phyloP scores from a whole-genome alignment of 2,329 filamentous ascomycete genomes.

The Penicillium palitans region DNA sequence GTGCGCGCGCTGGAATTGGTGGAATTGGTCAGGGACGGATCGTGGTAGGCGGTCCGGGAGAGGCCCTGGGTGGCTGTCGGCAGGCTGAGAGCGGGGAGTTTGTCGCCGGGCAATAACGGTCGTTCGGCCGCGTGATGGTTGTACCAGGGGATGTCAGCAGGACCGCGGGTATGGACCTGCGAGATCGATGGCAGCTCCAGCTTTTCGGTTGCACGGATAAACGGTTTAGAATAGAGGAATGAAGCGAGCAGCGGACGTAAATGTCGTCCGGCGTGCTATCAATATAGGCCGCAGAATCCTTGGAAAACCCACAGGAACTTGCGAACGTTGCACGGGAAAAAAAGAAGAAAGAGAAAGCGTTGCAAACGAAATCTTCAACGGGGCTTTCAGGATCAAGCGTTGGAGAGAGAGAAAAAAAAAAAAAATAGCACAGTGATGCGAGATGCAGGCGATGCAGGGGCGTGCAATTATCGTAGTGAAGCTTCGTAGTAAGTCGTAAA shows the following conservation, averaged over 20 bases:
- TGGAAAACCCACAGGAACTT: not conserved
- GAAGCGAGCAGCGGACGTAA: conserved; percentile 27
- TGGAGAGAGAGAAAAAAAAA: not conserved
- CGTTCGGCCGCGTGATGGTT: conserved; percentile 66
- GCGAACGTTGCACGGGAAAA: conserved; percentile 13
- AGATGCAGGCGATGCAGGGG: conserved; percentile 30
- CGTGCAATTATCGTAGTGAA: conserved; percentile 25
- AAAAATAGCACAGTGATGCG: conserved; percentile 1
- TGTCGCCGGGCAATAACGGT: conserved; percentile 69
- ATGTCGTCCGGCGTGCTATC: conserved; percentile 25
- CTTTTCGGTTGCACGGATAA: conserved; percentile 68
- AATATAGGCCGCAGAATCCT: conserved; percentile 3
- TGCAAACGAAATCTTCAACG: conserved; percentile 3
- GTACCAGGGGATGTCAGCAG: conserved; percentile 69
- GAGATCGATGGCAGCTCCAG: conserved; percentile 91
- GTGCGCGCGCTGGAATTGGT: conserved; percentile 57
- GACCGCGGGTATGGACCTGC: conserved; percentile 77
- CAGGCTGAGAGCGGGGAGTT: conserved; percentile 69
- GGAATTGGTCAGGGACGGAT: conserved; percentile 42
- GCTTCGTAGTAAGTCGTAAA: conserved; percentile 37
- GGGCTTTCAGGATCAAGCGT: conserved; percentile 2
- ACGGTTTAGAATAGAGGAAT: conserved; percentile 26
- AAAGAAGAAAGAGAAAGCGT: not conserved
- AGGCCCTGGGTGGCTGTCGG: conserved; percentile 65
- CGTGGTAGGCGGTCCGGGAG: conserved; percentile 74